phyloP scores from a whole-genome alignment of 768 basidiomycete species.

The Botryobasidium botryosum region DNA sequence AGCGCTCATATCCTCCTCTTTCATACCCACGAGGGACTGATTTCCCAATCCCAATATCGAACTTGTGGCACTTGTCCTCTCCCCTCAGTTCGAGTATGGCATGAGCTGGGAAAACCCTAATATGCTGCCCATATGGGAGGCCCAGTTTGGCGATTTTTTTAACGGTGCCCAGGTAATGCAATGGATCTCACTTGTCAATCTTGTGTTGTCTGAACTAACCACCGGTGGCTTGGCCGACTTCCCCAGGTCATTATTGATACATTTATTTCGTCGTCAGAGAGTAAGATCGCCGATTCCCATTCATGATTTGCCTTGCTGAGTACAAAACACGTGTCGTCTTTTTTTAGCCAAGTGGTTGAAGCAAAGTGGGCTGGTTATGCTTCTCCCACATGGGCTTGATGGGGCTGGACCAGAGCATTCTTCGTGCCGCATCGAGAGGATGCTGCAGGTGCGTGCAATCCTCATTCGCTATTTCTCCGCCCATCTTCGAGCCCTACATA shows the following conservation, averaged over 20 bases:
- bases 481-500: too few species aligned
- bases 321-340: background rate
- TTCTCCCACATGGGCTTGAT: constrained; percentile 80
- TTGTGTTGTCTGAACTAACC: background rate
- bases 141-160: constrained; percentile 61
- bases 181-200: background rate
- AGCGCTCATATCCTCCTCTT: constrained; percentile 16
- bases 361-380: constrained; percentile 74
- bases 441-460: constrained; percentile 52
- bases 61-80: background rate
- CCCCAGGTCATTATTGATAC: constrained; percentile 70
- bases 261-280: constrained; percentile 68
- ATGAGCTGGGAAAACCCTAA: constrained; percentile 76
- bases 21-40: constrained; percentile 3
- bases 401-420: constrained; percentile 93
- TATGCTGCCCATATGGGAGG: constrained; percentile 80
- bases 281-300: constrained; percentile 27
- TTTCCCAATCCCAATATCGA: background rate
- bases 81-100: constrained; percentile 70
- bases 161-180: constrained; percentile 56
- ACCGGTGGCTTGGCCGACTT: background rate
- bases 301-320: background rate
- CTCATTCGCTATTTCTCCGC: too few species aligned
- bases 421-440: constrained; percentile 70
- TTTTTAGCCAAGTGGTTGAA: constrained; percentile 75